A percentile compares a stretch with the other conserved stretches of the same genome.
Conservation (phyloP, 2,329 filamentous ascomycete species). For the Eutypa lata region DNA sequence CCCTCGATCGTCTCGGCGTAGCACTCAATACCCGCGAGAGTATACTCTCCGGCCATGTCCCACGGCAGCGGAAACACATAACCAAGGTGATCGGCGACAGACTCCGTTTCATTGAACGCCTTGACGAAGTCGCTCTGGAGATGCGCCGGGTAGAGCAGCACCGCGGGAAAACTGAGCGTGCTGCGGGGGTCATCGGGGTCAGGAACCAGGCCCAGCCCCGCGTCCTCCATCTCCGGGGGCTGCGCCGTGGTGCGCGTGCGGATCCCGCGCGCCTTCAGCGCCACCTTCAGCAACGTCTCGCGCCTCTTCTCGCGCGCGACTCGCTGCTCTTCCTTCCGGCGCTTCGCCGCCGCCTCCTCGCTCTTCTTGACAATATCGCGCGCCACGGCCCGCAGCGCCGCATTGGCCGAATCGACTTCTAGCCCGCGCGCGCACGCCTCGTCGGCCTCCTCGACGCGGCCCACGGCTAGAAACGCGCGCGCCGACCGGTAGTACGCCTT, state of each 20-base stretch:
- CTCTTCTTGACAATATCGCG: conserved; percentile 61
- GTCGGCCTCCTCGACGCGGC: conserved; percentile 74
- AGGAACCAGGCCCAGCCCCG: conserved; percentile 64
- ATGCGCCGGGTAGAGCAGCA: conserved; percentile 81
- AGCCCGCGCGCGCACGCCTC: conserved; percentile 76
- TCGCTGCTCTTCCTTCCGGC: conserved; percentile 54
- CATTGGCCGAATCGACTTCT: conserved; percentile 67
- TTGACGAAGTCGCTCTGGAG: conserved; percentile 90
- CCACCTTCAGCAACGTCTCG: conserved; percentile 59
- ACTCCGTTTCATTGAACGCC: conserved; percentile 74
- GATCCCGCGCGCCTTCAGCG: conserved; percentile 69
- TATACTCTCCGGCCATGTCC: conserved; percentile 71
- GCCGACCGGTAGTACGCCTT: conserved; percentile 91
- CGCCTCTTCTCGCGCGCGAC: conserved; percentile 54
- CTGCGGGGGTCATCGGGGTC: conserved; percentile 72
- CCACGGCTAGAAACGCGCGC: conserved; percentile 72
- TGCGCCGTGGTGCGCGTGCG: conserved; percentile 61
- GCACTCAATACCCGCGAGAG: conserved; percentile 66
- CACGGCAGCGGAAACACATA: conserved; percentile 89
- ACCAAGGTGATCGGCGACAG: conserved; percentile 70
- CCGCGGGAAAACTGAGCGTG: conserved; percentile 69
- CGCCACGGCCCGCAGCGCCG: conserved; percentile 59
- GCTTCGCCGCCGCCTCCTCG: conserved; percentile 50
- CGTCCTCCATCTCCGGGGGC: conserved; percentile 86
- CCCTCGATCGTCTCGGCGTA: conserved; percentile 82